Percentiles rank a stretch among this genome's conserved stretches.
phyloP scores from a whole-genome alignment of 2,329 filamentous ascomycete species.

The Lithohypha guttulata region DNA sequence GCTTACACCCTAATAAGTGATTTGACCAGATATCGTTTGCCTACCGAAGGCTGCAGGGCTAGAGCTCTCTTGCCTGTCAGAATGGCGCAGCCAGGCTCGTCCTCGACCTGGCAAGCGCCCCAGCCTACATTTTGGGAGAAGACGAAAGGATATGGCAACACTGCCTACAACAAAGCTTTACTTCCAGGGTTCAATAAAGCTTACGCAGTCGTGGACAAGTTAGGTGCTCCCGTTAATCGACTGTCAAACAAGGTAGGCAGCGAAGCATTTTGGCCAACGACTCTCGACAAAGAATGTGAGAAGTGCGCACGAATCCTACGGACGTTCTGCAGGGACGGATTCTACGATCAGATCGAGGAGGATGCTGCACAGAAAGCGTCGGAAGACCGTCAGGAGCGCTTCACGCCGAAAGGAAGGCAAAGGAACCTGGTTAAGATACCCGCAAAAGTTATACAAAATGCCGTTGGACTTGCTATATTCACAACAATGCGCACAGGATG shows the following conservation, averaged over 20 bases:
- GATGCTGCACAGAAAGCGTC: conserved; percentile 39
- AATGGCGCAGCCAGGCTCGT: conserved; percentile 43
- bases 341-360: conserved; percentile 50
- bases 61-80: conserved; percentile 45
- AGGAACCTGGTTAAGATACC: conserved; percentile 73
- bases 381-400: conserved; percentile 27
- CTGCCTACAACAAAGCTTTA: conserved; percentile 34
- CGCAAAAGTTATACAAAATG: conserved; percentile 71
- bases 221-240: conserved; percentile 66
- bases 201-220: conserved; percentile 56
- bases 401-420: conserved; percentile 47
- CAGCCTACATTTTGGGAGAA: conserved; percentile 42
- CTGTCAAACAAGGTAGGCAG: conserved; percentile 70
- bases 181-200: conserved; percentile 66
- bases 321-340: conserved; percentile 77
- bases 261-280: conserved; percentile 77
- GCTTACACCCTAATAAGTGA: no score
- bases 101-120: conserved; percentile 7
- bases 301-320: conserved; percentile 82
- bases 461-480: conserved; percentile 84
- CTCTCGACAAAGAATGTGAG: conserved; percentile 78
- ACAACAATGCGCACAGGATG: conserved; percentile 90
- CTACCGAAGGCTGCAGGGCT: no score
- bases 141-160: conserved; percentile 36
- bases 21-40: no score